Evolutionary conservation across 2,329 filamentous ascomycete genomes (phyloP), one percentile per base, ranked within the genome.

Genomic region (Chaetomiaceae sp.): DNA sequence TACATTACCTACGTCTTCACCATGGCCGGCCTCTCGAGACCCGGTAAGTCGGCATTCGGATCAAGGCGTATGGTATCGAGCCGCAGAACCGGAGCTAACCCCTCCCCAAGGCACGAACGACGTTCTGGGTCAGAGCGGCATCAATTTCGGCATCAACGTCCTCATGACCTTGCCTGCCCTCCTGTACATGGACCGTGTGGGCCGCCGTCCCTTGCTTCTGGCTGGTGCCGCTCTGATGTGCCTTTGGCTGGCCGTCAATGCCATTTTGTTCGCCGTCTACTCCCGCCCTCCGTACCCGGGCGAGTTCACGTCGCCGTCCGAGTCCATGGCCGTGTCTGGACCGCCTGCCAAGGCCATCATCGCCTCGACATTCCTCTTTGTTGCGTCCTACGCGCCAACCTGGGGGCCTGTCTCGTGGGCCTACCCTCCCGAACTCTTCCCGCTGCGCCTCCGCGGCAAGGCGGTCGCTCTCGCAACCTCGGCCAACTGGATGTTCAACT

Each of bases 141-240:
- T 89, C 57, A 82, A 88, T 64, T 89, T 87, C 66, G 76, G 90
- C 61, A 89, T 92, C 73, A 91, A 91, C 67, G 87, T 92, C 1
- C 55, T 84, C 48, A 88, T 89, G 83, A 92, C 89, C 0, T 67
- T 91, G 3, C 86, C 87, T 0, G 87, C 87, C 1, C 76, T 92
- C 21, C 69, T 91, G 52, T 91, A 75, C 72, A 79, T 91, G 62
- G 88, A 94, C 61, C 75, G 77, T 51, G 89, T 85, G 82, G 89
- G 89, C 42, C 87, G 88, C 58, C 87, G 86, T 37, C 74, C 73
- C 1, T 80, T 85, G 4, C 74, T 89, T 32, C 73, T 89, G n/a
- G 64, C 82, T 23, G 86, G 86, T 44, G 79, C 84, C 5, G 69
- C 78, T 21, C 70, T 86, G 42, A 89, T 89, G 85, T 73, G 71